Conservation (phyloP, 192 early-diverging fungal genomes). For the Kickxella alabastrina region DNA sequence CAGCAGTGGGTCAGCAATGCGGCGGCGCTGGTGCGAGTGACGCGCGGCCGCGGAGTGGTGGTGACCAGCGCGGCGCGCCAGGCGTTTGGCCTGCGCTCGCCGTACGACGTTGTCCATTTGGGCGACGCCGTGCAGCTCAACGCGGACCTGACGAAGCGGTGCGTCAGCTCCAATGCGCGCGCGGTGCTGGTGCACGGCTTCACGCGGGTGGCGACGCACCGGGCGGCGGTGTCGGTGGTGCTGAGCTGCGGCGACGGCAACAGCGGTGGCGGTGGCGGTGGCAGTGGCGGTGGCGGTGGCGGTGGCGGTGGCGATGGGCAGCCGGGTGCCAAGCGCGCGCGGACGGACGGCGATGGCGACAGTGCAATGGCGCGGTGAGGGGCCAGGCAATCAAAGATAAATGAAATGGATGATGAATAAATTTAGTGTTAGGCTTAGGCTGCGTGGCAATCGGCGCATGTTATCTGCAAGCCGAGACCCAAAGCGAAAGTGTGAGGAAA, state of each 20-base stretch:
- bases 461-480: too few relatives aligned
- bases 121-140: conserved; percentile 48
- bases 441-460: too few relatives aligned
- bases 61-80: conserved; percentile 36
- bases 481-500: too few relatives aligned
- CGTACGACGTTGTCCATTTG: conserved; percentile 36
- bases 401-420: too few relatives aligned
- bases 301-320: too few relatives aligned
- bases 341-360: too few relatives aligned
- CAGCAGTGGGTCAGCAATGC: conserved; percentile 52
- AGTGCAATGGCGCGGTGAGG: too few relatives aligned
- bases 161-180: conserved; percentile 22
- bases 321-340: too few relatives aligned
- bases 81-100: conserved; percentile 37
- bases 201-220: conserved; percentile 34
- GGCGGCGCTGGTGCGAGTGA: conserved; percentile 37
- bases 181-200: conserved; percentile 38
- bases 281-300: too few relatives aligned
- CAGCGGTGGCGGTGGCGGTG: too few relatives aligned
- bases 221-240: conserved; percentile 19
- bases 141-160: conserved; percentile 39
- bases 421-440: too few relatives aligned
- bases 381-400: too few relatives aligned
- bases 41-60: conserved; percentile 27
- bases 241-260: background rate